Evolutionary conservation across 306 rosid species (phyloP).

Genomic region (Citrullus mucosospermus): DNA sequence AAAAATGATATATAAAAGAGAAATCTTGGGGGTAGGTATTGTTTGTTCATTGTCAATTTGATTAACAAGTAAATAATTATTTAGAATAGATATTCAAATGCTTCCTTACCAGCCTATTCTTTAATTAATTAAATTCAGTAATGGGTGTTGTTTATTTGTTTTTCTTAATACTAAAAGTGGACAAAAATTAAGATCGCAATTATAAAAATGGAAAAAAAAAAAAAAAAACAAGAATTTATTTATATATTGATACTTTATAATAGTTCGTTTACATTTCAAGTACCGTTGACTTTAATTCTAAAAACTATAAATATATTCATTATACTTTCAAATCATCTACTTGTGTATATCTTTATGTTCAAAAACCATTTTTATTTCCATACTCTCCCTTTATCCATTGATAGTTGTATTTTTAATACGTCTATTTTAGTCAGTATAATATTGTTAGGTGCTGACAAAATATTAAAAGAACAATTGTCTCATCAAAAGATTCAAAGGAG

Average conservation of each 20-base stretch:
- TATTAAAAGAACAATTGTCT: no score
- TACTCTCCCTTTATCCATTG: no score
- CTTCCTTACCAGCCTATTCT: background rate
- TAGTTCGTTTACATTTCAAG: background rate
- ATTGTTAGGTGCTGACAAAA: no score
- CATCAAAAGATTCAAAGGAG: no score
- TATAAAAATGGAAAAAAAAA: background rate
- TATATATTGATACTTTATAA: no score
- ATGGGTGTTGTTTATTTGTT: background rate
- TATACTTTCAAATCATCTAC: background rate
- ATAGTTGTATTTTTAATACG: no score
- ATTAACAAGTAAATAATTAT: background rate
- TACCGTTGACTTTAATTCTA: background rate
- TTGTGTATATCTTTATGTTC: background rate
- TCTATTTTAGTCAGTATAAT: no score
- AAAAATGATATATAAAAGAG: background rate
- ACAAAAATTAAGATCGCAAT: background rate
- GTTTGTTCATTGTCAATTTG: background rate
- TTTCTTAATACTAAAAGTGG: background rate
- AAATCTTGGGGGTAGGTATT: background rate
- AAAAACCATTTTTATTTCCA: no score
- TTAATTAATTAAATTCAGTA: background rate
- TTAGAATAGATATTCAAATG: background rate
- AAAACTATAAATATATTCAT: background rate
- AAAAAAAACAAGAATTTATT: no score